Base-by-base conservation (phyloP, 257 asterid species). In the Solanum chiquidenum region DNA sequence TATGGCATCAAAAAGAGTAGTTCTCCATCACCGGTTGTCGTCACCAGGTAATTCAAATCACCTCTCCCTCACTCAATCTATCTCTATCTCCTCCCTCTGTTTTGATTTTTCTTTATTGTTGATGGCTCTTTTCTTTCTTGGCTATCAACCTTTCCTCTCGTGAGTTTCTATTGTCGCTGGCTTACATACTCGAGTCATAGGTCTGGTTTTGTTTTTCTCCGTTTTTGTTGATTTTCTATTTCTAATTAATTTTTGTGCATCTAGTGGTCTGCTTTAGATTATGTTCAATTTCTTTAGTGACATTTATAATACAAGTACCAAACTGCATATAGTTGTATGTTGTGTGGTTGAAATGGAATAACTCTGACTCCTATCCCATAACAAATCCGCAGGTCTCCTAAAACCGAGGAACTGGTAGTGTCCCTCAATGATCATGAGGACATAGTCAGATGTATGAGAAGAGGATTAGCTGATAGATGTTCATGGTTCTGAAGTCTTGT, bases 1-100 rank as follows among this genome's bases (percentile, higher is more conserved):
- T 97, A 44, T 97, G 99, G 99, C 98, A 71, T 71, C 38, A 71
- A 71, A 71, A 14, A 83, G 25, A 94, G 72, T 98, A 33, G n/a
- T 72, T 72, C 79, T 62, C 38, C 23, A 29, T 27, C 37, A 2
- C 75, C 5, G 38, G 23, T 13, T 12, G 4, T 29, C 75, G 2
- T 29, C 75, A 13, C 76, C 38, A 69, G 76, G 76, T 69, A 69
- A 69, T 29, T 18, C 21, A 34, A 69, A 14, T 68, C 75, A 27
- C 13, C 38, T 68, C 38, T 68, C 37, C 31, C 29, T 62, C 14
- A 1, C 1, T 69, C 21, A 27, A 13, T 69, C 21, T 69, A 31
- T 71, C 23, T 13, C 37, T 13, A 3, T 71, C 3, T 71, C n/a
- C 40, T 71, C n/a, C 40, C 11, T 71, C 23, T 4, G n/a, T 27